Evolutionary conservation across 129 eudicot species (phyloP).

Genomic region (Saussurea involucrata): DNA sequence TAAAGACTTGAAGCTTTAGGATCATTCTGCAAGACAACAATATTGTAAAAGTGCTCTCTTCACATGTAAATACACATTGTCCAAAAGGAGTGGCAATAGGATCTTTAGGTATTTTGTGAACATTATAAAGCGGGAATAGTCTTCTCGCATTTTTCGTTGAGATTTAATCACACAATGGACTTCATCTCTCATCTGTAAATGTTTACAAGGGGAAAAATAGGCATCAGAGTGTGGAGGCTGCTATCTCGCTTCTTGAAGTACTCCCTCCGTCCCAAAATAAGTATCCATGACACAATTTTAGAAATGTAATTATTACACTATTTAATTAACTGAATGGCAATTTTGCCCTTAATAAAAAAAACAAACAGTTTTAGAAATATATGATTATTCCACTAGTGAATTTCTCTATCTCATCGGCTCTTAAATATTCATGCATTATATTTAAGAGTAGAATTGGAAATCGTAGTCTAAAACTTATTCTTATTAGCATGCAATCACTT

Average conservation of each 20-base stretch:
- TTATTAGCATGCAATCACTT: conserved; percentile 6
- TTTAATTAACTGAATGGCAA: background rate
- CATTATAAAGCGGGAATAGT: background rate
- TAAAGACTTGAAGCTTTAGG: background rate
- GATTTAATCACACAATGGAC: background rate
- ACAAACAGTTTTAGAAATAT: background rate
- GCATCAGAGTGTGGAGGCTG: background rate
- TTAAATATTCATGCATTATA: background rate
- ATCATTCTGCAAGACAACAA: background rate
- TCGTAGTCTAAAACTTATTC: background rate
- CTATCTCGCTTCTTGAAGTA: background rate
- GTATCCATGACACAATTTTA: background rate
- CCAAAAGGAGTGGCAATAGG: background rate
- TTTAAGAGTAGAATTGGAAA: background rate
- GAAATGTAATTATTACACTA: background rate
- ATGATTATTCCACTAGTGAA: background rate
- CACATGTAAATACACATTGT: background rate
- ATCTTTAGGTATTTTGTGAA: background rate
- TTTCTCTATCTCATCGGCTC: background rate
- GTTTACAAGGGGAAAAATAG: background rate
- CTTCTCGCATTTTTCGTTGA: background rate
- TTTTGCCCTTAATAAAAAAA: background rate
- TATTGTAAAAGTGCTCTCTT: background rate
- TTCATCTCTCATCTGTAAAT: background rate
- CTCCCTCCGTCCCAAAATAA: background rate